Evolutionary conservation across 2,329 filamentous ascomycete species (phyloP).

Genomic region (Penicillium sp.): DNA sequence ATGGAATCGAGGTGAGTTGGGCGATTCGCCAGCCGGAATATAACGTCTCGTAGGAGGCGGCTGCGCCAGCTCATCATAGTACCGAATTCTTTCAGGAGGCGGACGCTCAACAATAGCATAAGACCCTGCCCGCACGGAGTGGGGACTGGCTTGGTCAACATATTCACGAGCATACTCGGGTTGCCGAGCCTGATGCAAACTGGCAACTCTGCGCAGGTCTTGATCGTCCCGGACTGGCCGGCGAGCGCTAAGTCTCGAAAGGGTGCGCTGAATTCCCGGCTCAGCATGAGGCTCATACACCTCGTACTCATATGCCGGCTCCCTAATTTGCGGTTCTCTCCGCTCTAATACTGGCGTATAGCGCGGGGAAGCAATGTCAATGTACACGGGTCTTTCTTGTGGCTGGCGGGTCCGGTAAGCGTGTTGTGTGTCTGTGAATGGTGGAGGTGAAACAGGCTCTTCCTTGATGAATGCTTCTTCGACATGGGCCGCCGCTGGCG

Average conservation of each 20-base stretch:
- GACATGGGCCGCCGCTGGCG: slow-evolving; percentile 30
- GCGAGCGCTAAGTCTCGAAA: slow-evolving; percentile 34
- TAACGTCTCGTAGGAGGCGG: too few species aligned
- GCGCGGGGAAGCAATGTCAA: slow-evolving; percentile 37
- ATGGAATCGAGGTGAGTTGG: too few species aligned
- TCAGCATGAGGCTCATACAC: slow-evolving; percentile 29
- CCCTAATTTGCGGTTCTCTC: slow-evolving; percentile 24
- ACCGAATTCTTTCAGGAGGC: slow-evolving; percentile 30
- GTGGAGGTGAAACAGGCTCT: slow-evolving; percentile 54
- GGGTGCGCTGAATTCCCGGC: slow-evolving; percentile 30
- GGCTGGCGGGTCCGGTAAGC: slow-evolving; percentile 30
- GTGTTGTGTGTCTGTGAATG: slow-evolving; percentile 46
- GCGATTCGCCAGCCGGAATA: too few species aligned
- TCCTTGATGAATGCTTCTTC: slow-evolving; percentile 54
- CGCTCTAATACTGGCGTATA: slow-evolving; percentile 32
- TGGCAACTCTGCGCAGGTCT: slow-evolving; percentile 42
- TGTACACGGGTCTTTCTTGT: slow-evolving; percentile 41
- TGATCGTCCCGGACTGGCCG: slow-evolving; percentile 36
- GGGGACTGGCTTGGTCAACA: slow-evolving; percentile 40
- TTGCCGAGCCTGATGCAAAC: slow-evolving; percentile 38
- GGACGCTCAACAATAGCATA: slow-evolving; percentile 37
- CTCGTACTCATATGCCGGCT: slow-evolving; percentile 30
- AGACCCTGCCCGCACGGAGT: slow-evolving; percentile 31
- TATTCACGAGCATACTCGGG: slow-evolving; percentile 37
- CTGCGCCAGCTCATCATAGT: too few species aligned